Conservation (phyloP, 805 yeast species). For the Lachancea mirantina region DNA sequence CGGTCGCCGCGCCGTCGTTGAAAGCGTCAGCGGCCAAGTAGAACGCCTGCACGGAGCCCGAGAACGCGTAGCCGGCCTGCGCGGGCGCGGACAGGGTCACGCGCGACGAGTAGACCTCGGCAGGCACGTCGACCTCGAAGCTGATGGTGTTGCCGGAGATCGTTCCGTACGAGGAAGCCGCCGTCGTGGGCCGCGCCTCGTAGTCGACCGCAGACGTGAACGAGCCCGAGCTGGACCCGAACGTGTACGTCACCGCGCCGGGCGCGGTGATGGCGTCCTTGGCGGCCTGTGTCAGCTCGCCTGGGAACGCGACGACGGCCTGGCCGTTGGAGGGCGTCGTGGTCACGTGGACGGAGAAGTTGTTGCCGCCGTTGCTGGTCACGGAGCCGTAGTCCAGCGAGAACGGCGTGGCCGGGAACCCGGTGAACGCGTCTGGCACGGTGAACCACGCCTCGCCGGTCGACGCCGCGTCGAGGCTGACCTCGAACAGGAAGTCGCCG, state of each 20-base stretch:
- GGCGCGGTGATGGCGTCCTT: constrained; percentile 5
- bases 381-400: constrained; percentile 4
- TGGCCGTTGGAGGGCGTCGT: constrained; percentile 4
- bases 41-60: constrained; percentile 26
- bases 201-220: constrained; percentile 7
- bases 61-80: constrained; percentile 45
- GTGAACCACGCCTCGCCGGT: constrained; percentile 10
- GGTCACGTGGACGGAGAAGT: constrained; percentile 8
- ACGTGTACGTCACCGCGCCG: constrained; percentile 2
- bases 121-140: constrained; percentile 6
- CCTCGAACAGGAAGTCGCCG: constrained; percentile 3
- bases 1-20: constrained; percentile 6
- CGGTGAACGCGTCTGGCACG: constrained; percentile 4
- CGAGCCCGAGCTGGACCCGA: constrained; percentile 7
- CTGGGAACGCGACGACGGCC: constrained; percentile 2
- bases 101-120: constrained; percentile 41
- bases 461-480: constrained; percentile 6
- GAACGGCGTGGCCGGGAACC: constrained; percentile 3
- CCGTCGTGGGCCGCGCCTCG: constrained; percentile 3
- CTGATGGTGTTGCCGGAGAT: constrained; percentile 2
- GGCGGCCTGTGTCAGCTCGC: constrained; percentile 3
- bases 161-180: constrained; percentile 1
- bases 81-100: constrained; percentile 48
- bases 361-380: constrained; percentile 1
- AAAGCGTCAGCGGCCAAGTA: constrained; percentile 3